Evolutionary conservation across 495 filamentous ascomycete genomes (phyloP).

Genomic region (Penicillium pancosmium): DNA sequence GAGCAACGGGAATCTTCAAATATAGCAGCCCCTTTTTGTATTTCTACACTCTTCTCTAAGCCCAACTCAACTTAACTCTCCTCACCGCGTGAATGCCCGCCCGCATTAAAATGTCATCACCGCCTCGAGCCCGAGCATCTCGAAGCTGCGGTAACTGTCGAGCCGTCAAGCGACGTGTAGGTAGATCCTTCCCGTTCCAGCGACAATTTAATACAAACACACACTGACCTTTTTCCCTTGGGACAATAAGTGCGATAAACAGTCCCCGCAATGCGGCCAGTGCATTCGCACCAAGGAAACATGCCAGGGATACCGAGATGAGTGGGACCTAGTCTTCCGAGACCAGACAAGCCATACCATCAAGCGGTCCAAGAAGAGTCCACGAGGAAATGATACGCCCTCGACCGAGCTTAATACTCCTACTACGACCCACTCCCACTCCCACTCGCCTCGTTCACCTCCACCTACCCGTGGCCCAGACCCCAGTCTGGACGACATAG

Average conservation of each 20-base stretch:
- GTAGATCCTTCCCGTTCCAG: neutral
- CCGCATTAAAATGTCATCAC: neutral
- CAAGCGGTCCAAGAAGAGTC: slow-evolving; percentile 21
- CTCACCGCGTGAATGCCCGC: neutral
- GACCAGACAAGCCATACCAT: slow-evolving; percentile 39
- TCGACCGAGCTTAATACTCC: neutral
- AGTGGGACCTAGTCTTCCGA: slow-evolving; percentile 50
- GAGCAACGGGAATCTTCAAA: neutral
- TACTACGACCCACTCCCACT: too few relatives aligned
- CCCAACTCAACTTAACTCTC: neutral
- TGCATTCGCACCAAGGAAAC: slow-evolving; percentile 26
- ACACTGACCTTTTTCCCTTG: neutral
- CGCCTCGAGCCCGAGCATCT: slow-evolving; percentile 8
- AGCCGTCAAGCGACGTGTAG: slow-evolving; percentile 12
- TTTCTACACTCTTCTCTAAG: neutral
- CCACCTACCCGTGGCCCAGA: slow-evolving; percentile 10
- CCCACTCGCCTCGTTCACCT: neutral
- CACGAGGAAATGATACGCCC: slow-evolving; percentile 6
- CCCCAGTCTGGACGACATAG: slow-evolving; percentile 28
- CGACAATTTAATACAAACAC: neutral
- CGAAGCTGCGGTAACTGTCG: slow-evolving; percentile 17
- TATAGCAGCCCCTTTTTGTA: neutral
- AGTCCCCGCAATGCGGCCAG: slow-evolving; percentile 30
- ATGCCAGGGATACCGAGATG: slow-evolving; percentile 33
- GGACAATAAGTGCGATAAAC: slow-evolving; percentile 27